Conservation (phyloP, 768 basidiomycete genomes). For the Lactarius quietus region DNA sequence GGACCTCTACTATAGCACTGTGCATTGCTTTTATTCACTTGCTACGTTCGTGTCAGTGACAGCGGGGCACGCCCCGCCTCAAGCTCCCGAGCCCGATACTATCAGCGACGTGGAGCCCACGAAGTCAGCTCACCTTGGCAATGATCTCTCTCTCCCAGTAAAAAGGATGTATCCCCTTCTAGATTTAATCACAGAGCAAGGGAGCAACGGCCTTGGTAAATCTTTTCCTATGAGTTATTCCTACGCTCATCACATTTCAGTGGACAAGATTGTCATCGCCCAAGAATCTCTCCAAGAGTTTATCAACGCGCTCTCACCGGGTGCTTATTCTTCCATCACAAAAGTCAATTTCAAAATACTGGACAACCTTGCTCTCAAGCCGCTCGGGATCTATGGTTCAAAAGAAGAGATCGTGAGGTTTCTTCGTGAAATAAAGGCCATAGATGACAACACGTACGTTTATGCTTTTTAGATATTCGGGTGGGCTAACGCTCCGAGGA, state of each 20-base stretch:
- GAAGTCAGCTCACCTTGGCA: neutral
- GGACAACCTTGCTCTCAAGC: slow-evolving; percentile 45
- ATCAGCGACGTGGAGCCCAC: neutral
- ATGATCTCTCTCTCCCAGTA: slow-evolving; percentile 29
- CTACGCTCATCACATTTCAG: slow-evolving; percentile 31
- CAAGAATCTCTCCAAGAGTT: slow-evolving; percentile 48
- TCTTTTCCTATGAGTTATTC: neutral
- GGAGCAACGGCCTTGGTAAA: slow-evolving; percentile 50
- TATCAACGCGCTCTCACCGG: slow-evolving; percentile 46
- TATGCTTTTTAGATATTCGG: neutral
- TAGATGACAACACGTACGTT: slow-evolving; percentile 43
- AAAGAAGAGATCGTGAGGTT: slow-evolving; percentile 48
- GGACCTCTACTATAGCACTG: neutral
- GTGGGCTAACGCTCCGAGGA: neutral
- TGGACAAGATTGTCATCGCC: slow-evolving; percentile 60
- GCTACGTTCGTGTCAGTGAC: neutral
- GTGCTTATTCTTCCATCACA: slow-evolving; percentile 51
- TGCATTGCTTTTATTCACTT: neutral
- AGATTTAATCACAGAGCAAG: slow-evolving; percentile 50
- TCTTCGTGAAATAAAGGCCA: slow-evolving; percentile 35
- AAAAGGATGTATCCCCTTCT: slow-evolving; percentile 51
- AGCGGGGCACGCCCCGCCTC: neutral
- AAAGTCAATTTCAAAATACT: slow-evolving; percentile 54
- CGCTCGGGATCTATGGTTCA: slow-evolving; percentile 57
- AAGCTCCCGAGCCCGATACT: neutral